Base-by-base conservation (phyloP, 164 flowering plant species). In the Aristolochia californica region DNA sequence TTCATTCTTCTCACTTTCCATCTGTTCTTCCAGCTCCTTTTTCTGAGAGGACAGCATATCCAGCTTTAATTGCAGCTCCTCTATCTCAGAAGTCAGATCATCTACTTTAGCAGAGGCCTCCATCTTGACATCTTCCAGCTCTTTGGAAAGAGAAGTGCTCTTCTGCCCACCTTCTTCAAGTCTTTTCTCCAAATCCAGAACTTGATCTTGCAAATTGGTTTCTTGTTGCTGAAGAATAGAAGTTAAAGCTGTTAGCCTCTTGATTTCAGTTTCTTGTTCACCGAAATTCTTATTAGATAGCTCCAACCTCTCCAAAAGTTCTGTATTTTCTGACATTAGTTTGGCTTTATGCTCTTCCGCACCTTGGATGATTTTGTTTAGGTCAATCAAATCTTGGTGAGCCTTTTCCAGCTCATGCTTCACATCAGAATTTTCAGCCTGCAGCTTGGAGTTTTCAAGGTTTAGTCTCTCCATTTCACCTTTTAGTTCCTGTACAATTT, bases 321-420 rank as follows among this genome's bases (percentile, higher is more conserved):
- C 72, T 10, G 68, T 60, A 48, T 73, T 50, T 62, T 75, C 78
- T 34, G 53, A 60, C 17, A 65, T 43, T 16, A 82, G 66, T 54
- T 79, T 63, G 21, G 45, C 56, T 16, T 75, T 82, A 43, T 80
- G 80, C 69, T 78, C 87, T 56, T 66, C 73, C 13, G 61, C 57
- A 28, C 53, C 59, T 64, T 62, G 62, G 25, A 70, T 69, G 34
- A 61, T 27, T 54, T 65, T 56, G 43, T 63, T 73, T 53, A 78
- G 61, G 62, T 74, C 70, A 23, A 68, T 58, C 15, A 66, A 45
- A 60, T 79, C 65, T 61, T 70, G 73, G 53, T 76, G 68, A 43
- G 75, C 60, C 40, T 68, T 66, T 55, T 70, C 71, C 59, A 78
- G 60, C 26, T 72, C 69, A 27, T 43, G 17, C 23, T 61, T 52